These are phyloP conservation scores for Acacia melanoxylon DNA, from an alignment of 306 rosid genomes.

Conservation along the genomic window DNA sequence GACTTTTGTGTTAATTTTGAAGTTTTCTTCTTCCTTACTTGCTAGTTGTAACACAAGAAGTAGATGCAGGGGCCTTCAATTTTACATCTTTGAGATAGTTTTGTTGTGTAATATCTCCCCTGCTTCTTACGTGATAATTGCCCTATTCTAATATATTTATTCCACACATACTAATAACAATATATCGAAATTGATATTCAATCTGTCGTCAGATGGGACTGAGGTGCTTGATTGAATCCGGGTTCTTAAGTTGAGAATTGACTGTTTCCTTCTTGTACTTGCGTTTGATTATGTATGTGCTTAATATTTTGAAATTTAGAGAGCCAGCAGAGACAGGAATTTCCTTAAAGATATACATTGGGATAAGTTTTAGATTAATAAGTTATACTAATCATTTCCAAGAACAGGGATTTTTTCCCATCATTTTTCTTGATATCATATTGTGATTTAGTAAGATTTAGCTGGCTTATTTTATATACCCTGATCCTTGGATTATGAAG, in stretches of 20 bases:
- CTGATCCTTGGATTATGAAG: background rate
- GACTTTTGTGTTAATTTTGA: background rate
- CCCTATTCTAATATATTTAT: background rate
- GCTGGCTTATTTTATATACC: background rate
- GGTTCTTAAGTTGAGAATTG: slow-evolving; percentile 2
- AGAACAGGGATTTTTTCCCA: background rate
- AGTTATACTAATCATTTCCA: background rate
- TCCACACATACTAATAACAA: background rate
- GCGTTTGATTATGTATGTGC: background rate
- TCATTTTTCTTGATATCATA: background rate
- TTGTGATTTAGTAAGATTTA: background rate
- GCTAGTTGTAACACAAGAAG: background rate
- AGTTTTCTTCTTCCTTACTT: background rate
- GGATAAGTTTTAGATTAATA: background rate
- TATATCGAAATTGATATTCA: background rate
- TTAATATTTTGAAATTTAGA: background rate
- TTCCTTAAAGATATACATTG: background rate
- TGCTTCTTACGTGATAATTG: background rate
- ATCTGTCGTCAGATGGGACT: background rate
- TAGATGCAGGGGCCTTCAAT: background rate
- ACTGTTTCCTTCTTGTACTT: background rate
- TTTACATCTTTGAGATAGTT: background rate
- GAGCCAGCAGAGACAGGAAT: background rate
- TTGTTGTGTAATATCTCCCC: background rate
- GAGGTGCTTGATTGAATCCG: background rate